Conservation (phyloP, 257 asterid genomes). For the Lycium barbarum region DNA sequence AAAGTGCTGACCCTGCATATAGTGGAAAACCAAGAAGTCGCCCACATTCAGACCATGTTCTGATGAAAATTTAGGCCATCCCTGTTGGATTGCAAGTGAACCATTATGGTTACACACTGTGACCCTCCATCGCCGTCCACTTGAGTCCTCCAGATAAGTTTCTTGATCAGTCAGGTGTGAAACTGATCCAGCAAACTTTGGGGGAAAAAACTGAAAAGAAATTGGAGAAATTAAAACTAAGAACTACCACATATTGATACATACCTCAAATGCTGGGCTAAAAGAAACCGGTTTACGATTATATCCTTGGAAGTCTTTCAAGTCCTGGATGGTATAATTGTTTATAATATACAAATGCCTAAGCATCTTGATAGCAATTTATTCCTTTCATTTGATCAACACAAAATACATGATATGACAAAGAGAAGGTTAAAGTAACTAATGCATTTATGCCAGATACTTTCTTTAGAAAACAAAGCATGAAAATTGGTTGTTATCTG, state of each 20-base stretch:
- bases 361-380: neutral
- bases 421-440: neutral
- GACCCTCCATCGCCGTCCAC: conserved; percentile 51
- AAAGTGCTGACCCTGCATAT: conserved; percentile 44
- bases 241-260: neutral
- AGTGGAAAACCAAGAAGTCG: conserved; percentile 46
- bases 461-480: conserved; percentile 3
- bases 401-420: neutral
- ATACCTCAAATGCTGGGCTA: conserved; percentile 1
- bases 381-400: conserved; percentile 9
- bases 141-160: conserved; percentile 56
- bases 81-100: conserved; percentile 53
- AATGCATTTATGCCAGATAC: neutral
- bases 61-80: conserved; percentile 61
- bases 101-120: conserved; percentile 39
- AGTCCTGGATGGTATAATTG: neutral
- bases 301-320: conserved; percentile 11
- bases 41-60: conserved; percentile 53
- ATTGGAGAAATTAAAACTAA: conserved; percentile 22
- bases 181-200: conserved; percentile 43
- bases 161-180: conserved; percentile 40
- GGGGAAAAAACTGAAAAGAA: conserved; percentile 70
- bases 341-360: neutral
- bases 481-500: neutral
- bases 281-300: neutral